Percentiles rank a stretch among this genome's conserved stretches.
phyloP scores from a whole-genome alignment of 805 yeast genomes.

The Starmerella bombi region DNA sequence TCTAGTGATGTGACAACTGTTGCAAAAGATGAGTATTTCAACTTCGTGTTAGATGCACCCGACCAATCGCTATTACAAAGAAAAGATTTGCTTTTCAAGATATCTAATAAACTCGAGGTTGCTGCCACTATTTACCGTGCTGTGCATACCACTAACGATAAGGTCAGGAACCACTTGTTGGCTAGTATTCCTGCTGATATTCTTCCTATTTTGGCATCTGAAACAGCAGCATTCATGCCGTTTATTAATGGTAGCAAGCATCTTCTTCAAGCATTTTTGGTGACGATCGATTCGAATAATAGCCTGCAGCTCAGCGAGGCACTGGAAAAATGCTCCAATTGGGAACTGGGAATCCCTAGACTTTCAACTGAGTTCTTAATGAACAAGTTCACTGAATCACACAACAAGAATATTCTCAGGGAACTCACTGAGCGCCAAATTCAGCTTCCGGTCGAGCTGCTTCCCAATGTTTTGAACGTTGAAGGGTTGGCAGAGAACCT shows the following conservation, averaged over 20 bases:
- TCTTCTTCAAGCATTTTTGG: constrained; percentile 5
- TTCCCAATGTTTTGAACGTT: background rate
- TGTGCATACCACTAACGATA: background rate
- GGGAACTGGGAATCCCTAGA: constrained; percentile 15
- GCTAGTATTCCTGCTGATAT: constrained; percentile 18
- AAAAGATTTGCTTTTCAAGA: constrained; percentile 18
- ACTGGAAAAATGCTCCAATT: constrained; percentile 8
- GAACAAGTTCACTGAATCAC: background rate
- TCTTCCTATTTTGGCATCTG: constrained; percentile 2
- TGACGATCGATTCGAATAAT: constrained; percentile 1
- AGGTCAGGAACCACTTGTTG: constrained; percentile 13
- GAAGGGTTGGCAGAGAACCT: constrained; percentile 12
- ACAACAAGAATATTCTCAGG: background rate
- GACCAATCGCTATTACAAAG: constrained; percentile 10
- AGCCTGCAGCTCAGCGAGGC: constrained; percentile 6
- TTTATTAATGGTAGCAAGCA: constrained; percentile 3
- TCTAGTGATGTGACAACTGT: background rate
- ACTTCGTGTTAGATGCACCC: constrained; percentile 19
- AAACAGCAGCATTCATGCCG: constrained; percentile 6
- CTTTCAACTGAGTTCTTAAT: constrained; percentile 11
- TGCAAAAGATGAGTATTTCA: constrained; percentile 18
- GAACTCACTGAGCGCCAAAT: constrained; percentile 8
- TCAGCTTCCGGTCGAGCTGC: constrained; percentile 6
- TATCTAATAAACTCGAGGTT: constrained; percentile 18
- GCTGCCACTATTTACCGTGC: constrained; percentile 19